phyloP scores from a whole-genome alignment of 306 rosid genomes.

The Canavalia ensiformis region DNA sequence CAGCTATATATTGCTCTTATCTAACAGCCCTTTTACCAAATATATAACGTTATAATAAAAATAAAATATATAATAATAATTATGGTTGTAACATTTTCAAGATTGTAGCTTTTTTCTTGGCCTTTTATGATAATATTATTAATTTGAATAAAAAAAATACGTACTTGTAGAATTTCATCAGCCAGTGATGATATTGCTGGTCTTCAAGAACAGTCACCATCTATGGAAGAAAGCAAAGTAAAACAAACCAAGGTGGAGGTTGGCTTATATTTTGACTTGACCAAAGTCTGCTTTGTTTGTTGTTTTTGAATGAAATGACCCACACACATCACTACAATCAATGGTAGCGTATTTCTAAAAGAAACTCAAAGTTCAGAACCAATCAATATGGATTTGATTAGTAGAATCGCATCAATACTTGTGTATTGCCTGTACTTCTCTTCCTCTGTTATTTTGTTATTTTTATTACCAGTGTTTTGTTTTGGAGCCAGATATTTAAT shows the following conservation, averaged over 20 bases:
- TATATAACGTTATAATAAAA: not conserved
- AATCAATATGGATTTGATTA: not conserved
- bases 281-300: slow-evolving; percentile 20
- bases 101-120: too few relatives aligned
- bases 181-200: not conserved
- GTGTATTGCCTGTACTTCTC: not conserved
- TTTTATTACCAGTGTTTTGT: too few relatives aligned
- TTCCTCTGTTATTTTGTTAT: too few relatives aligned
- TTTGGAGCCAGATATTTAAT: too few relatives aligned
- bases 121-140: too few relatives aligned
- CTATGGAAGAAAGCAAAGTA: not conserved
- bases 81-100: too few relatives aligned
- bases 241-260: not conserved
- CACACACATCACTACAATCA: slow-evolving; percentile 26
- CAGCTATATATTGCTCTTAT: not conserved
- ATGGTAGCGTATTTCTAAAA: not conserved
- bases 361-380: not conserved
- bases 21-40: not conserved
- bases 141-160: not conserved
- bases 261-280: not conserved
- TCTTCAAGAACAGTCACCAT: not conserved
- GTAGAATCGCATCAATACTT: not conserved
- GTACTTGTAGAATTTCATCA: not conserved
- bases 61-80: not conserved
- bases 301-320: slow-evolving; percentile 31